Conservation (phyloP, 2,329 filamentous ascomycete species). For the Alternaria triticimaculans region DNA sequence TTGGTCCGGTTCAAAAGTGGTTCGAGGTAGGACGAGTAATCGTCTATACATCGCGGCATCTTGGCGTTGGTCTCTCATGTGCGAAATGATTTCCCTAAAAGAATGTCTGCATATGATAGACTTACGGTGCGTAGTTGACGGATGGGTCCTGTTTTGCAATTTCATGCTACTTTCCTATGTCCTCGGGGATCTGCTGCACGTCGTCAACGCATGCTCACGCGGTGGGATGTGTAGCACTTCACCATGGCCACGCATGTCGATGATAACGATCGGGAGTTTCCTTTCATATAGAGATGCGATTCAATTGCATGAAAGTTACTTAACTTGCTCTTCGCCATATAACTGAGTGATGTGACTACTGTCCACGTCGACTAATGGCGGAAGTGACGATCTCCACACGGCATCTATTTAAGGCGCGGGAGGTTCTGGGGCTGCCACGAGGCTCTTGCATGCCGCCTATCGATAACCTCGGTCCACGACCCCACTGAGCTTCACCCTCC, state of each 20-base stretch:
- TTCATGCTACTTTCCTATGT: conserved; percentile 44
- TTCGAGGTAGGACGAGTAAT: conserved; percentile 40
- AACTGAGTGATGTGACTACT: neutral
- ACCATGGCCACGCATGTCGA: conserved; percentile 45
- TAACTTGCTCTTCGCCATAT: conserved; percentile 9
- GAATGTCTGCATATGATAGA: conserved; percentile 47
- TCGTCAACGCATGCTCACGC: conserved; percentile 45
- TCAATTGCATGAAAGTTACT: conserved; percentile 44
- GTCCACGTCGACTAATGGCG: neutral
- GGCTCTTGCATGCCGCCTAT: conserved; percentile 10
- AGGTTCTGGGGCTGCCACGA: conserved; percentile 6
- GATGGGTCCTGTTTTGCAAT: conserved; percentile 38
- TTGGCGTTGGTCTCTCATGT: conserved; percentile 52
- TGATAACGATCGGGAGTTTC: conserved; percentile 50
- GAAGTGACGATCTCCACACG: neutral
- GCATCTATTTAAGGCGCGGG: neutral
- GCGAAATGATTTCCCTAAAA: conserved; percentile 49
- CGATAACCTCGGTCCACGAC: conserved; percentile 35
- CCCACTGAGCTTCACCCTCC: conserved; percentile 22
- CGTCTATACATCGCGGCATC: conserved; percentile 48
- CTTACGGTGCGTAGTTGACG: conserved; percentile 40
- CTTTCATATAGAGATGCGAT: conserved; percentile 48
- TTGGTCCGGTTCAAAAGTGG: conserved; percentile 45
- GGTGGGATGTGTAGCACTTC: conserved; percentile 34
- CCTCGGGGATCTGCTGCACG: conserved; percentile 42